These are phyloP conservation scores for Chaetomium cochliodes DNA, from an alignment of 495 filamentous ascomycete genomes.

Conservation along the genomic window DNA sequence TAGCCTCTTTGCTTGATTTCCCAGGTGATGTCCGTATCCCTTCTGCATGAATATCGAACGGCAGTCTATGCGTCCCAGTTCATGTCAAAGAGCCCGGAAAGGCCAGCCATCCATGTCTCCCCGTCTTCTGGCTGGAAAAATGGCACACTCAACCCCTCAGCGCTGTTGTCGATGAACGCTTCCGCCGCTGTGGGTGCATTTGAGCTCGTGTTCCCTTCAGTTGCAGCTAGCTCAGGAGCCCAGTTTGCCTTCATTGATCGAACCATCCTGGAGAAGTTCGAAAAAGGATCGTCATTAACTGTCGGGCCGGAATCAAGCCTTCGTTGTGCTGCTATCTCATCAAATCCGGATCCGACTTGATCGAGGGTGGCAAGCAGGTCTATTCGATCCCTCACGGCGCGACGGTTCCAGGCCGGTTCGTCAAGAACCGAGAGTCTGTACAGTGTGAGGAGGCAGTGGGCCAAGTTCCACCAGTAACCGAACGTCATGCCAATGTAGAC, in stretches of 20 bases:
- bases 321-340: constrained; percentile 22
- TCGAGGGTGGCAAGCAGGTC: constrained; percentile 38
- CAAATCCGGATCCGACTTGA: constrained; percentile 27
- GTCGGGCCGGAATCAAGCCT: constrained; percentile 13
- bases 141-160: constrained; percentile 16
- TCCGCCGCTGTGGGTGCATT: neutral
- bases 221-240: constrained; percentile 19
- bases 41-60: neutral
- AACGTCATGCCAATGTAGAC: constrained; percentile 35
- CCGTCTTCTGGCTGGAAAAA: constrained; percentile 24
- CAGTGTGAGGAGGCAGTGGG: constrained; percentile 32
- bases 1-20: neutral
- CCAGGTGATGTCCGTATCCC: neutral
- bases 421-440: constrained; percentile 35
- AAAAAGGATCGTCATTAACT: constrained; percentile 28
- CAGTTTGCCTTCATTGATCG: constrained; percentile 24
- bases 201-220: neutral
- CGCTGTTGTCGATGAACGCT: constrained; percentile 12
- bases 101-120: constrained; percentile 30
- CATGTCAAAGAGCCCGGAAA: constrained; percentile 32
- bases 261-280: constrained; percentile 24
- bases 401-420: constrained; percentile 41
- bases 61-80: constrained; percentile 26
- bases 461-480: constrained; percentile 33
- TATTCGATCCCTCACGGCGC: constrained; percentile 28